A percentile compares a stretch with the other conserved stretches of the same genome.
phyloP scores from a whole-genome alignment of 164 flowering plant species.

The Macadamia tetraphylla region DNA sequence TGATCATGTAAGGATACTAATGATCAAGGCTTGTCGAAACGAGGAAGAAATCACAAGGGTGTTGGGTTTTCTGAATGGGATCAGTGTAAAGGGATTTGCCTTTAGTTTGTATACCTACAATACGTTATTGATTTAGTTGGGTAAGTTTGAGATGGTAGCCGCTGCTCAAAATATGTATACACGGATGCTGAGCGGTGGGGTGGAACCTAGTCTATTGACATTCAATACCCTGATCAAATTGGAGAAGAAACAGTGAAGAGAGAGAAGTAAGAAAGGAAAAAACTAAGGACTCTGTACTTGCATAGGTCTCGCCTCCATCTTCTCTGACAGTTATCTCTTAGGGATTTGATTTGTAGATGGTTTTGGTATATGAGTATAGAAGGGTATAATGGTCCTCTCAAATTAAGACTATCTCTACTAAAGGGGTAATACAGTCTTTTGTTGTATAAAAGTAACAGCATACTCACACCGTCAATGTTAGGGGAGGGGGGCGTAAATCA shows the following conservation, averaged over 20 bases:
- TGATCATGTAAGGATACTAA: conserved; percentile 49
- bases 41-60: conserved; percentile 47
- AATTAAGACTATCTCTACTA: no score
- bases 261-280: neutral
- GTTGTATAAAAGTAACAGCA: no score
- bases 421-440: no score
- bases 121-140: conserved; percentile 61
- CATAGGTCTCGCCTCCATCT: no score
- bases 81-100: conserved; percentile 33
- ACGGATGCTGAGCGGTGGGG: conserved; percentile 39
- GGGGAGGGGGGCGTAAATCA: no score
- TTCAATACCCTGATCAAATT: conserved; percentile 59
- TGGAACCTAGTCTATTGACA: conserved; percentile 56
- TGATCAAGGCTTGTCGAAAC: conserved; percentile 58
- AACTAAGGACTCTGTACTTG: no score
- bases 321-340: no score
- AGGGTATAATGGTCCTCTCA: no score
- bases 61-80: conserved; percentile 37
- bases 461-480: no score
- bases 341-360: no score
- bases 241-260: neutral
- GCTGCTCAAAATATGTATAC: conserved; percentile 42
- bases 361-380: no score
- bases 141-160: conserved; percentile 57
- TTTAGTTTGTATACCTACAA: conserved; percentile 51